phyloP scores from a whole-genome alignment of 2,329 filamentous ascomycete genomes.

The Stromatinia cepivora region DNA sequence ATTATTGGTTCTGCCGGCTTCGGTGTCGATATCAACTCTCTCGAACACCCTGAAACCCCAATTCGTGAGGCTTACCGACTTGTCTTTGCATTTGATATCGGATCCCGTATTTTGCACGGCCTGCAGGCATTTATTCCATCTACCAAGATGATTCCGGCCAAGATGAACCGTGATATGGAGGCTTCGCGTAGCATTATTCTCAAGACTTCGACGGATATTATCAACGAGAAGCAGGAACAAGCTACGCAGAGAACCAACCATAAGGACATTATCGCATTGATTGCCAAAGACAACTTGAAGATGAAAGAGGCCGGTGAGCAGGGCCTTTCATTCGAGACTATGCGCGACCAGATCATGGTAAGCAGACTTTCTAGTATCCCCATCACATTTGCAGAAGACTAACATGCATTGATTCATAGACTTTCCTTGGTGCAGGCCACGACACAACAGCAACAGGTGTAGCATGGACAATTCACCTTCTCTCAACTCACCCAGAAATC shows the following conservation, averaged over 20 bases:
- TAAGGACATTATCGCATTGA: slow-evolving; percentile 70
- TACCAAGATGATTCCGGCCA: slow-evolving; percentile 57
- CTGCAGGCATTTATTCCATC: slow-evolving; percentile 45
- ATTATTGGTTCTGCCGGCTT: slow-evolving; percentile 73
- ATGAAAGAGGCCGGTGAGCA: slow-evolving; percentile 63
- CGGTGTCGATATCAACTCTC: slow-evolving; percentile 68
- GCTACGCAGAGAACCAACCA: slow-evolving; percentile 51
- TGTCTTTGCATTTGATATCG: slow-evolving; percentile 47
- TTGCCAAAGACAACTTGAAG: slow-evolving; percentile 46
- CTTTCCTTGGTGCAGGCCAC: slow-evolving; percentile 70
- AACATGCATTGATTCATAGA: slow-evolving; percentile 54
- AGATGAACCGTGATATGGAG: slow-evolving; percentile 65
- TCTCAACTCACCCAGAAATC: slow-evolving; percentile 42
- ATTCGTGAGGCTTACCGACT: slow-evolving; percentile 57
- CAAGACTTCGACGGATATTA: slow-evolving; percentile 55
- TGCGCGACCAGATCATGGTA: slow-evolving; percentile 42
- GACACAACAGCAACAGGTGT: slow-evolving; percentile 49
- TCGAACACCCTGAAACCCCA: slow-evolving; percentile 58
- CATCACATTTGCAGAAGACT: not conserved
- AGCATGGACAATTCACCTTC: slow-evolving; percentile 47
- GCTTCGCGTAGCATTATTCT: slow-evolving; percentile 62
- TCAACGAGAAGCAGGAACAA: slow-evolving; percentile 67
- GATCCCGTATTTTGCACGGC: slow-evolving; percentile 55
- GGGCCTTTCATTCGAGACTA: slow-evolving; percentile 72
- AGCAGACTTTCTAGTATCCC: not conserved